Evolutionary conservation across 306 rosid species (phyloP).

Genomic region (Lathyrus sativus): DNA sequence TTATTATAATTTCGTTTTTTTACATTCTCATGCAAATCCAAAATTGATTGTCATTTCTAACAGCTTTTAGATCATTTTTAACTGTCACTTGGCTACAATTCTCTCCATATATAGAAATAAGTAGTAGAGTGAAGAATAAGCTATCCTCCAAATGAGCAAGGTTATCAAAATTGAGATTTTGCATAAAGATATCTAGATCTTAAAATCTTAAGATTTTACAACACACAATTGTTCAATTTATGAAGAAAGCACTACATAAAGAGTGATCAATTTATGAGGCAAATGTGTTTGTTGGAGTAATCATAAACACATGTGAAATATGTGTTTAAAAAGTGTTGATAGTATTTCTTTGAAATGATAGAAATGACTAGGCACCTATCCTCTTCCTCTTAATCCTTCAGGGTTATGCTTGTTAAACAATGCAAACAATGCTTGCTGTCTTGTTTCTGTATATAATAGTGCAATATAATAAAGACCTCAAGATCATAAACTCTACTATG

Average conservation of each 20-base stretch:
- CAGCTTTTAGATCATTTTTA: neutral
- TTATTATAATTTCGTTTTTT: neutral
- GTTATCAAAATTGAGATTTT: no score
- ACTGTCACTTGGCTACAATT: neutral
- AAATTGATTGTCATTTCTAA: neutral
- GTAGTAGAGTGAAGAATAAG: neutral
- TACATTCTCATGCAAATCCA: neutral
- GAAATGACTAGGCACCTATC: constrained; percentile 18
- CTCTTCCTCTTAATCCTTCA: constrained; percentile 8
- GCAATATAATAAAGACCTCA: constrained; percentile 8
- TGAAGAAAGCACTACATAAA: neutral
- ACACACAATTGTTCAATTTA: no score
- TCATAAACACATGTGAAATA: neutral
- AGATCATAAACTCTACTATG: neutral
- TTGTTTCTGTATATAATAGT: neutral
- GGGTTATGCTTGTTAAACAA: neutral
- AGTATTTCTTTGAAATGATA: constrained; percentile 11
- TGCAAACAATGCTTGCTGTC: neutral
- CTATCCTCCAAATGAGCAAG: neutral
- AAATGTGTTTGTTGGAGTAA: neutral
- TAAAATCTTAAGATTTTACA: no score
- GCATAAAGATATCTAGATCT: no score
- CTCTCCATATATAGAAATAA: neutral
- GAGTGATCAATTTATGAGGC: neutral
- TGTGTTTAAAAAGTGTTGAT: neutral